Conservation (phyloP, 129 eudicot genomes). For the Artemisia argyi region DNA sequence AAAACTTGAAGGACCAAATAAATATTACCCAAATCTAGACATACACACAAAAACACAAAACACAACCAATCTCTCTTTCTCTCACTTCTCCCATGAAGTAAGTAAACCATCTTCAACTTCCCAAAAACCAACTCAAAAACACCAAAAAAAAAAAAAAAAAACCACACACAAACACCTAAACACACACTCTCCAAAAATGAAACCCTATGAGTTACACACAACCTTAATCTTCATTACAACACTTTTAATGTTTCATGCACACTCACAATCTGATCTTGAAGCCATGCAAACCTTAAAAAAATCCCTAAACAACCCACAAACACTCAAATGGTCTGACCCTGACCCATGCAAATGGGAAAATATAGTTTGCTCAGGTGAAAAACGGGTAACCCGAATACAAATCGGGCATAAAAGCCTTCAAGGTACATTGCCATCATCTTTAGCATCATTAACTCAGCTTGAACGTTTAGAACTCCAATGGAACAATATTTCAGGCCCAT, state of each 20-base stretch:
- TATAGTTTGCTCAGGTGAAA: conserved; percentile 53
- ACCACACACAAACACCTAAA: conserved; percentile 15
- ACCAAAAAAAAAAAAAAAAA: too few relatives aligned
- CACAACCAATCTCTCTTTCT: neutral
- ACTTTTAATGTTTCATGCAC: conserved; percentile 27
- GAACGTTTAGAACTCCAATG: conserved; percentile 80
- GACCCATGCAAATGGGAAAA: conserved; percentile 83
- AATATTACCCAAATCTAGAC: conserved; percentile 22
- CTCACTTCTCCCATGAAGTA: neutral
- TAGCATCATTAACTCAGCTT: conserved; percentile 52
- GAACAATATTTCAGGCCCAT: conserved; percentile 78
- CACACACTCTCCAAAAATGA: conserved; percentile 34
- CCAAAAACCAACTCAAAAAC: neutral
- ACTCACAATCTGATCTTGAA: conserved; percentile 51
- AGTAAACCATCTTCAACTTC: conserved; percentile 22
- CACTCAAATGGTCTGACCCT: conserved; percentile 72
- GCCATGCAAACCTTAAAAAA: conserved; percentile 70
- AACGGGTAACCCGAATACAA: conserved; percentile 80
- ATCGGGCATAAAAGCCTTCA: conserved; percentile 63
- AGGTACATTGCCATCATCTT: conserved; percentile 70
- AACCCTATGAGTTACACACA: conserved; percentile 34
- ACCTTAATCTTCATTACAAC: conserved; percentile 36
- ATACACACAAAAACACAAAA: neutral
- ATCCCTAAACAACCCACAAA: conserved; percentile 48
- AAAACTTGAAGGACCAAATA: conserved; percentile 32